A percentile compares a stretch with the other conserved stretches of the same genome.
phyloP scores from a whole-genome alignment of 225 moss, liverwort and hornwort genomes.

The Sphagnum tenellum region DNA sequence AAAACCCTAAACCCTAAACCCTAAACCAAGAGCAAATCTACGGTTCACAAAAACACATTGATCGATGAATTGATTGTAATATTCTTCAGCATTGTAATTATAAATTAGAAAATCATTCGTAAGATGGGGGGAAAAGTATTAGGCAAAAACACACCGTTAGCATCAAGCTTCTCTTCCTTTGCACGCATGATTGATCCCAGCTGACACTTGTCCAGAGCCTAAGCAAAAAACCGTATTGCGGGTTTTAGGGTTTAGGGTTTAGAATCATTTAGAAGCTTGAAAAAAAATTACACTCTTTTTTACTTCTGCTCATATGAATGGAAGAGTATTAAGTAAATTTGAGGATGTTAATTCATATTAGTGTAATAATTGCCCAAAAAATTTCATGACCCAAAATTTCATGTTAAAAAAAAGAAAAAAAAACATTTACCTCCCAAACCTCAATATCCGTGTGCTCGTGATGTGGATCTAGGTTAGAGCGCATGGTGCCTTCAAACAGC shows the following conservation, averaged over 20 bases:
- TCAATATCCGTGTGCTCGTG: conserved; percentile 43
- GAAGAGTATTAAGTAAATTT: background rate
- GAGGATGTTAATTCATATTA: background rate
- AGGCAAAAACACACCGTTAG: conserved; percentile 20
- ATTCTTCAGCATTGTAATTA: too few relatives aligned
- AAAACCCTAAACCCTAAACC: too few relatives aligned
- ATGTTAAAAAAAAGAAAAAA: background rate
- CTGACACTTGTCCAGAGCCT: conserved; percentile 81
- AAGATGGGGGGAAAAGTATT: too few relatives aligned
- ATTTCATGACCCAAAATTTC: background rate
- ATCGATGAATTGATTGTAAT: too few relatives aligned
- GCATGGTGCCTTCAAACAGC: conserved; percentile 64
- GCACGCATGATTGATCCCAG: conserved; percentile 54
- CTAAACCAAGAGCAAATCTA: too few relatives aligned
- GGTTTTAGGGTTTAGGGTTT: background rate
- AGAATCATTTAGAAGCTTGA: too few relatives aligned
- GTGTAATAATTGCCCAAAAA: background rate
- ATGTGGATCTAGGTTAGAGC: conserved; percentile 59
- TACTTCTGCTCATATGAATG: background rate
- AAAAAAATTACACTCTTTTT: too few relatives aligned
- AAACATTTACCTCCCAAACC: conserved; percentile 33
- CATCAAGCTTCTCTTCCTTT: conserved; percentile 46
- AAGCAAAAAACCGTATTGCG: conserved; percentile 1
- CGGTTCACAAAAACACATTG: too few relatives aligned
- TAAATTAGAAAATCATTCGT: too few relatives aligned